phyloP scores from a whole-genome alignment of 164 flowering plant genomes.

The Magnolia officinalis region DNA sequence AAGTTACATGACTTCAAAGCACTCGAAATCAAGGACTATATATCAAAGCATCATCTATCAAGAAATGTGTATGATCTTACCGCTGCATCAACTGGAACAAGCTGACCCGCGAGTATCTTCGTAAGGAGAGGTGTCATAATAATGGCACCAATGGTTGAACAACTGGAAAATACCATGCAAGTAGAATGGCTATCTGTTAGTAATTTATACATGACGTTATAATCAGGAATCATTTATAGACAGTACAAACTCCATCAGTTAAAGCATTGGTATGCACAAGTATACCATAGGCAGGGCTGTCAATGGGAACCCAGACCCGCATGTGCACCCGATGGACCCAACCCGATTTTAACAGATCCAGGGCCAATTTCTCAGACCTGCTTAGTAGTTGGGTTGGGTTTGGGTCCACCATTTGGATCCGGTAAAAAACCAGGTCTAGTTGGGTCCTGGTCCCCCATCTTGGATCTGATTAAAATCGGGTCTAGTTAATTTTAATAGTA shows the following conservation, averaged over 20 bases:
- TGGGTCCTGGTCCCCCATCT: too few relatives aligned
- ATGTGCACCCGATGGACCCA: too few relatives aligned
- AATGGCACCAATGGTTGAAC: slow-evolving; percentile 96
- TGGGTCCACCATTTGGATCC: too few relatives aligned
- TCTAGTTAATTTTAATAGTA: too few relatives aligned
- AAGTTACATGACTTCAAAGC: too few relatives aligned
- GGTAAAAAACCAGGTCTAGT: too few relatives aligned
- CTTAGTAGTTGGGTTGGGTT: too few relatives aligned
- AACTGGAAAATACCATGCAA: slow-evolving; percentile 38
- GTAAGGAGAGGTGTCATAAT: slow-evolving; percentile 97
- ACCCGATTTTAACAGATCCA: not conserved
- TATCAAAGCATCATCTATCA: not conserved
- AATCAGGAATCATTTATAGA: not conserved
- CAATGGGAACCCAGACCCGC: too few relatives aligned
- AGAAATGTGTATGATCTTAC: slow-evolving; percentile 36
- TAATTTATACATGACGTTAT: not conserved
- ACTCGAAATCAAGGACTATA: not conserved
- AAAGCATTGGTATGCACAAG: not conserved
- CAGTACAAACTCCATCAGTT: not conserved
- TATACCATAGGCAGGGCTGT: not conserved
- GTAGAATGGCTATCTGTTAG: not conserved
- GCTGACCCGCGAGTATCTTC: slow-evolving; percentile 94
- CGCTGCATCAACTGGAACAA: slow-evolving; percentile 98
- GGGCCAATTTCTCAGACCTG: not conserved
- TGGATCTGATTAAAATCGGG: too few relatives aligned